Percentiles rank a stretch among this genome's conserved stretches.
These are phyloP conservation scores for Trypanosoma boissoni DNA, from an alignment of 208 protist species.

Conservation along the genomic window DNA sequence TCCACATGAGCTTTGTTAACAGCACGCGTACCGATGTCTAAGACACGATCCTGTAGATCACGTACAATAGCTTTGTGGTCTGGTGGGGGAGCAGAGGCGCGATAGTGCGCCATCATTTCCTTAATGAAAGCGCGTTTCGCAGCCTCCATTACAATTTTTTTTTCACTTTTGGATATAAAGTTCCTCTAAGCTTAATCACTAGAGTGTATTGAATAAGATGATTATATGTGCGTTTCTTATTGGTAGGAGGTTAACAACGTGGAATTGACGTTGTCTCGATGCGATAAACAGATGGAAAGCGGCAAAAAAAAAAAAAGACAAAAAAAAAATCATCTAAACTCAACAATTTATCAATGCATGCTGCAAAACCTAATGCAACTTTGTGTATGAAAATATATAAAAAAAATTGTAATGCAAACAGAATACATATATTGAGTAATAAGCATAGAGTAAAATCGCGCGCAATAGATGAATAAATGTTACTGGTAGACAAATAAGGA, in stretches of 20 bases:
- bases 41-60: slow-evolving; percentile 59
- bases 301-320: slow-evolving; percentile 14
- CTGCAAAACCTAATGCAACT: too few species aligned
- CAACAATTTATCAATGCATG: too few species aligned
- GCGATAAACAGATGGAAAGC: background rate
- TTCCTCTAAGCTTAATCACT: background rate
- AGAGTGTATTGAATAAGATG: too few species aligned
- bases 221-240: too few species aligned
- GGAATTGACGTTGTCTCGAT: background rate
- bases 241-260: too few species aligned
- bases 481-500: too few species aligned
- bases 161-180: background rate
- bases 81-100: slow-evolving; percentile 25
- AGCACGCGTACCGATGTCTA: slow-evolving; percentile 60
- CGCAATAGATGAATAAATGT: too few species aligned
- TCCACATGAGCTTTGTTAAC: slow-evolving; percentile 86
- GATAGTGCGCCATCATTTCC: slow-evolving; percentile 76
- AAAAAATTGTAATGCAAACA: too few species aligned
- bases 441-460: too few species aligned
- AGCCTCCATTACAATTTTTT: slow-evolving; percentile 7
- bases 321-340: slow-evolving; percentile 18
- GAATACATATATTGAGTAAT: too few species aligned
- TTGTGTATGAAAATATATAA: too few species aligned
- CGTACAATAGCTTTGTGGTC: slow-evolving; percentile 39
- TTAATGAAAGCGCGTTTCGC: slow-evolving; percentile 48